phyloP scores from a whole-genome alignment of 2,329 filamentous ascomycete genomes.

The Sphaerulina musiva region DNA sequence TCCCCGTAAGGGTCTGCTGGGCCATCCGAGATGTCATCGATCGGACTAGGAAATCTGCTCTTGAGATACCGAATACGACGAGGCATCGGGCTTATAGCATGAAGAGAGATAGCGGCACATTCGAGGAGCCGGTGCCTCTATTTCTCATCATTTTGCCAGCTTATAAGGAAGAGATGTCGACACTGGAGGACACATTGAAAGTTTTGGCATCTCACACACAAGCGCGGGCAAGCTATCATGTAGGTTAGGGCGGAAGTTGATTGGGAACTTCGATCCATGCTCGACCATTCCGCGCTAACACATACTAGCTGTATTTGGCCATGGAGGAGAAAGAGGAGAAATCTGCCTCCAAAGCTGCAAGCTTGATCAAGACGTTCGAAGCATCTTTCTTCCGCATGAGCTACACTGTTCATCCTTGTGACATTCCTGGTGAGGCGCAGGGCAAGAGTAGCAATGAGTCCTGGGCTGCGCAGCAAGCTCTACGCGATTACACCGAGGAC shows the following conservation, averaged over 20 bases:
- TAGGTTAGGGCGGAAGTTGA: slow-evolving; percentile 41
- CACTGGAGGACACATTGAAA: slow-evolving; percentile 60
- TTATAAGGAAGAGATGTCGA: slow-evolving; percentile 67
- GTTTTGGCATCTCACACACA: slow-evolving; percentile 62
- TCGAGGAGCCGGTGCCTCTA: slow-evolving; percentile 35
- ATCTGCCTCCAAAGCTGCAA: slow-evolving; percentile 55
- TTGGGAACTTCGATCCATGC: not conserved
- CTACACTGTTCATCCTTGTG: slow-evolving; percentile 60
- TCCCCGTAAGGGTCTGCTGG: slow-evolving; percentile 58
- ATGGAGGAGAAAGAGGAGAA: slow-evolving; percentile 65
- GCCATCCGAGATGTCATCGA: slow-evolving; percentile 53
- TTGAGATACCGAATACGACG: slow-evolving; percentile 18
- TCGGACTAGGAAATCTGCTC: slow-evolving; percentile 22
- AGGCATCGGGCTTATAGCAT: slow-evolving; percentile 17
- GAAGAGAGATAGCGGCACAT: slow-evolving; percentile 20
- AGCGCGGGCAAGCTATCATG: slow-evolving; percentile 60
- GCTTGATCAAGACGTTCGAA: slow-evolving; percentile 56
- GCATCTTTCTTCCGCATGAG: slow-evolving; percentile 61
- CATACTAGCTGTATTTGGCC: slow-evolving; percentile 57
- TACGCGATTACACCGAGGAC: slow-evolving; percentile 51
- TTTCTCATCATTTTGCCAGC: slow-evolving; percentile 66
- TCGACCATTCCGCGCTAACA: slow-evolving; percentile 11
- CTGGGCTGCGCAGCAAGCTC: slow-evolving; percentile 62
- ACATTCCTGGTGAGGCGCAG: slow-evolving; percentile 61
- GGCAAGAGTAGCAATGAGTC: slow-evolving; percentile 70